Evolutionary conservation across 164 flowering plant species (phyloP).

Genomic region (Saururus chinensis): DNA sequence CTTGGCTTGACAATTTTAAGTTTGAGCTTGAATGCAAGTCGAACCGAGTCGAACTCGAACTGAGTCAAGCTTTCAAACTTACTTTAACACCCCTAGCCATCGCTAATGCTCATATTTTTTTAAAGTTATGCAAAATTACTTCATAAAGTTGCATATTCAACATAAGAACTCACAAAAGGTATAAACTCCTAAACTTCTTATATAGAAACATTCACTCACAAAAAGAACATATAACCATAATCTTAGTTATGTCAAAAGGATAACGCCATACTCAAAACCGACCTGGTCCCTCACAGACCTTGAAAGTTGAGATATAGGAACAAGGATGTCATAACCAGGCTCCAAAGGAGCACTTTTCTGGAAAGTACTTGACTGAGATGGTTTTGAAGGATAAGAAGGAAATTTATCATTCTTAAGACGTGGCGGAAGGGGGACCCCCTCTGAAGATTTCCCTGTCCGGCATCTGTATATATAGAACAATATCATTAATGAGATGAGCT

Average conservation of each 20-base stretch:
- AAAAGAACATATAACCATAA: too few relatives aligned
- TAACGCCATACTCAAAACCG: neutral
- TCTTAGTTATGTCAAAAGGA: too few relatives aligned
- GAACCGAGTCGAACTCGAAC: too few relatives aligned
- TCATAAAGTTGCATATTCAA: too few relatives aligned
- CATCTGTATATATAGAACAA: constrained; percentile 20
- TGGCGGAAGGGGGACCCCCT: constrained; percentile 64
- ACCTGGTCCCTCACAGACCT: constrained; percentile 16
- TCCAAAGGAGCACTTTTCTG: constrained; percentile 18
- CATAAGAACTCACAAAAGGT: neutral
- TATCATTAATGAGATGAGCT: neutral
- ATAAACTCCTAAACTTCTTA: neutral
- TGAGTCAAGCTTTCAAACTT: too few relatives aligned
- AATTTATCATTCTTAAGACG: constrained; percentile 26
- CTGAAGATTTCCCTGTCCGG: constrained; percentile 31
- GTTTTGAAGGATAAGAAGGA: constrained; percentile 25
- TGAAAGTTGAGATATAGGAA: constrained; percentile 44
- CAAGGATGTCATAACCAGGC: constrained; percentile 5
- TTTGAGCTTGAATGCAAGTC: too few relatives aligned
- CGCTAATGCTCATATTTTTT: too few relatives aligned
- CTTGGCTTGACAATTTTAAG: too few relatives aligned
- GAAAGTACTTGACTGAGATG: constrained; percentile 11
- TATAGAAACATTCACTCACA: too few relatives aligned
- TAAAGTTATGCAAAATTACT: neutral
- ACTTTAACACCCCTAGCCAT: constrained; percentile 30